Percentiles rank a stretch among this genome's conserved stretches.
Conservation (phyloP, 1,284 basidiomycete genomes). For the Papiliotrema flavescens region DNA sequence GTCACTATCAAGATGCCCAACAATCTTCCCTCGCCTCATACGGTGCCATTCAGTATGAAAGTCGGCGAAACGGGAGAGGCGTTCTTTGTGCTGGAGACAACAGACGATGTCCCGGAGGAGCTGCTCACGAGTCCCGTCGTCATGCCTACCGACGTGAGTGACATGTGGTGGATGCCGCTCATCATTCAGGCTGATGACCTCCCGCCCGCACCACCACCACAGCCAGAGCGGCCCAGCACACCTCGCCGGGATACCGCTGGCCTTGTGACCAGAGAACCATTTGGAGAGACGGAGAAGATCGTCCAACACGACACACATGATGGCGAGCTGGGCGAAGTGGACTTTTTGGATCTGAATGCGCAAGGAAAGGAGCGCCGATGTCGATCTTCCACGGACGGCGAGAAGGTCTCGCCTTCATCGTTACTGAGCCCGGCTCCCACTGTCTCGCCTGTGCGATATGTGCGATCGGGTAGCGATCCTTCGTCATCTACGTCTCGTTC, state of each 20-base stretch:
- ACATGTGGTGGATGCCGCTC: not conserved
- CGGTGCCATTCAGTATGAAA: conserved; percentile 91
- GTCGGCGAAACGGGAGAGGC: conserved; percentile 98
- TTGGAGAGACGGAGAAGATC: conserved; percentile 38
- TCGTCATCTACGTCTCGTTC: no score
- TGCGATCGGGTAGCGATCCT: no score
- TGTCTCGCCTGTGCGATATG: no score
- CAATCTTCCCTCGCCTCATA: conserved; percentile 44
- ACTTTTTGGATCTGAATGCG: conserved; percentile 48
- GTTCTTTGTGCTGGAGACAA: conserved; percentile 98
- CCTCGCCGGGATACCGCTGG: conserved; percentile 1
- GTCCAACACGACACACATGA: conserved; percentile 14
- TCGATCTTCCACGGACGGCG: no score
- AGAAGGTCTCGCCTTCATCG: not conserved
- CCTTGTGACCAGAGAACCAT: conserved; percentile 41
- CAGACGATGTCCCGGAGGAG: conserved; percentile 86
- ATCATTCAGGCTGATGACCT: not conserved
- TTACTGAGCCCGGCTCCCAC: not conserved
- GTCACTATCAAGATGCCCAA: conserved; percentile 69
- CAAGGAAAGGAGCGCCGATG: not conserved
- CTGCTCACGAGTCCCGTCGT: conserved; percentile 91
- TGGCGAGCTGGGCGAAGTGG: conserved; percentile 31
- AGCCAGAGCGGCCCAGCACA: not conserved
- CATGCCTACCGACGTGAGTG: conserved; percentile 46
- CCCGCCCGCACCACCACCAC: not conserved